phyloP scores from a whole-genome alignment of 2,329 filamentous ascomycete genomes.

The Aspergillus glaucus region DNA sequence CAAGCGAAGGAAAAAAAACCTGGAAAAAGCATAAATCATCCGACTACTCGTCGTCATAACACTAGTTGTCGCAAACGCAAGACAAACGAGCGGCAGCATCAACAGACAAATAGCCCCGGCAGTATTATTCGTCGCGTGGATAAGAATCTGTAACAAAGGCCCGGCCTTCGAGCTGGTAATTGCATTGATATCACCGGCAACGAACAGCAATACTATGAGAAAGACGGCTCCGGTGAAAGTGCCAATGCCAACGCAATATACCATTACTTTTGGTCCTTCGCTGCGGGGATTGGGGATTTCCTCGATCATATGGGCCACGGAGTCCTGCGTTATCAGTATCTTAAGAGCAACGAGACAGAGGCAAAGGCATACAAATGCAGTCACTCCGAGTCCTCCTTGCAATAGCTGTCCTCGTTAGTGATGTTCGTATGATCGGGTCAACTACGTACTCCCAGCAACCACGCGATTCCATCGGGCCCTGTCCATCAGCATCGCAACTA shows the following conservation, averaged over 20 bases:
- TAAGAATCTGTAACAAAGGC: slow-evolving; percentile 57
- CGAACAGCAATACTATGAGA: slow-evolving; percentile 58
- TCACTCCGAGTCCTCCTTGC: slow-evolving; percentile 47
- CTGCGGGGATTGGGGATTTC: slow-evolving; percentile 42
- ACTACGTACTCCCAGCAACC: slow-evolving; percentile 32
- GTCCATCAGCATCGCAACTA: slow-evolving; percentile 7
- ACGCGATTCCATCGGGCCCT: slow-evolving; percentile 56
- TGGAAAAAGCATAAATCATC: slow-evolving; percentile 1
- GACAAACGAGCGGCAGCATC: slow-evolving; percentile 33
- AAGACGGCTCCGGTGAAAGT: slow-evolving; percentile 59
- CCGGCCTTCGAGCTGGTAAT: slow-evolving; percentile 53
- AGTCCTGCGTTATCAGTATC: slow-evolving; percentile 20
- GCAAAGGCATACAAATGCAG: slow-evolving; percentile 39
- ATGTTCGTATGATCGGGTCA: too few species aligned
- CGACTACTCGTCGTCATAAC: slow-evolving; percentile 3
- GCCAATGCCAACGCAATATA: slow-evolving; percentile 58
- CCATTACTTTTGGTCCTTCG: slow-evolving; percentile 61
- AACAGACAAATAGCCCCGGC: slow-evolving; percentile 58
- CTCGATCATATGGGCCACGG: slow-evolving; percentile 47
- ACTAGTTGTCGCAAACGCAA: not conserved
- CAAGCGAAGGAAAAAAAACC: not conserved
- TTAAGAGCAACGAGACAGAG: not conserved
- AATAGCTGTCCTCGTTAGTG: slow-evolving; percentile 22
- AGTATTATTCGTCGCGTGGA: slow-evolving; percentile 55
- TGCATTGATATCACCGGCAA: slow-evolving; percentile 51